A percentile compares a stretch with the other conserved stretches of the same genome.
Conservation (phyloP, 306 rosid species). For the Pueraria montana region DNA sequence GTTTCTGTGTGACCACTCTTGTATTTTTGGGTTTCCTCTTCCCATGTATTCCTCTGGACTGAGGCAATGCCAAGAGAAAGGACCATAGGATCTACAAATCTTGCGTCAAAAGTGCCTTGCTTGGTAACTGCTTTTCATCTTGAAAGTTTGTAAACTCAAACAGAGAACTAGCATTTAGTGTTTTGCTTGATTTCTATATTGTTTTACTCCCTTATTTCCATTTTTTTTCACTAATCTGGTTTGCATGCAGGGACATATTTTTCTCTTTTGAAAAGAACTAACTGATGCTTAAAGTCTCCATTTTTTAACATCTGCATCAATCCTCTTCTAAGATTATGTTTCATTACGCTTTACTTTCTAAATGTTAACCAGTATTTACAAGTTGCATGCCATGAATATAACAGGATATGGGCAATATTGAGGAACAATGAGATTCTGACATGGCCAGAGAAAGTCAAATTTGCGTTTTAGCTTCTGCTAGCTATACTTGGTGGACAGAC, state of each 20-base stretch:
- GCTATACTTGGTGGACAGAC: constrained; percentile 97
- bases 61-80: no score
- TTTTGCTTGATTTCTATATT: constrained; percentile 21
- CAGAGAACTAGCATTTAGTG: constrained; percentile 2
- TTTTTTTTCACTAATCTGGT: constrained; percentile 3
- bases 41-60: no score
- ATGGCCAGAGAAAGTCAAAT: constrained; percentile 96
- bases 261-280: constrained; percentile 22
- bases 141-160: constrained; percentile 7
- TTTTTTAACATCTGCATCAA: not conserved
- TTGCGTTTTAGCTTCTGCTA: constrained; percentile 93
- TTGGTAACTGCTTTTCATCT: no score
- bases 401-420: constrained; percentile 96
- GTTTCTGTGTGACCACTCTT: no score
- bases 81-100: no score
- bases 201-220: constrained; percentile 1
- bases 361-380: constrained; percentile 20
- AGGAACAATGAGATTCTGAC: constrained; percentile 96
- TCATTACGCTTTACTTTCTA: constrained; percentile 24
- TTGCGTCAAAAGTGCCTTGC: no score
- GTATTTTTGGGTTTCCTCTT: no score
- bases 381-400: constrained; percentile 37
- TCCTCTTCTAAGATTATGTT: constrained; percentile 31
- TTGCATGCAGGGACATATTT: constrained; percentile 26
- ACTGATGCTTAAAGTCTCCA: not conserved